Percentiles rank a stretch among this genome's conserved stretches.
Evolutionary conservation across 768 basidiomycete species (phyloP).

Genomic region (Mycena crocata): DNA sequence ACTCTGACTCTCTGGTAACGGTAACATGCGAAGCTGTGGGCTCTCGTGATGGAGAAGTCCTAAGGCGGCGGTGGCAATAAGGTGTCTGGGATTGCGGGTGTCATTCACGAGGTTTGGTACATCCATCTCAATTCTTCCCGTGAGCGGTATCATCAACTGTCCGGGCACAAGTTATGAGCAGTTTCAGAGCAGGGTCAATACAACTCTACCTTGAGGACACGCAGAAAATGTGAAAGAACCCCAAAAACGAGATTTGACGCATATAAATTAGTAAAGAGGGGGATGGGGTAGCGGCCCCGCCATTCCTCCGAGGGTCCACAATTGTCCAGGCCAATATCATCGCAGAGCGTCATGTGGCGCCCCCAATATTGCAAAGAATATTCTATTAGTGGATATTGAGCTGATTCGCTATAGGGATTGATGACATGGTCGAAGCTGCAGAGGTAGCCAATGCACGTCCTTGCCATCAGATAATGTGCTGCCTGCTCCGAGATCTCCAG

Average conservation of each 20-base stretch:
- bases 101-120: not conserved
- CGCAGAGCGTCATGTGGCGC: not conserved
- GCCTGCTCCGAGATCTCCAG: not conserved
- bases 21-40: not conserved
- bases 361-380: not conserved
- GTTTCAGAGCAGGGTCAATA: not conserved
- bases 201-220: not conserved
- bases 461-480: constrained; percentile 8
- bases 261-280: too few relatives aligned
- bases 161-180: not conserved
- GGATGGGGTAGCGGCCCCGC: too few relatives aligned
- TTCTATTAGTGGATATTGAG: not conserved
- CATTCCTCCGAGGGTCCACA: not conserved
- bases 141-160: not conserved
- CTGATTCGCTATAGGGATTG: not conserved
- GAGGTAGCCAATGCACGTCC: constrained; percentile 9
- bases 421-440: constrained; percentile 2
- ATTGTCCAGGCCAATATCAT: not conserved
- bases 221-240: not conserved
- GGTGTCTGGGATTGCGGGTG: not conserved
- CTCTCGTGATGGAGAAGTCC: not conserved
- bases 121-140: not conserved
- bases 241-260: too few relatives aligned
- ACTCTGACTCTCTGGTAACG: not conserved
- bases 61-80: not conserved